phyloP scores from a whole-genome alignment of 371 early-diverging fungal species.

The Mortierella sp. region DNA sequence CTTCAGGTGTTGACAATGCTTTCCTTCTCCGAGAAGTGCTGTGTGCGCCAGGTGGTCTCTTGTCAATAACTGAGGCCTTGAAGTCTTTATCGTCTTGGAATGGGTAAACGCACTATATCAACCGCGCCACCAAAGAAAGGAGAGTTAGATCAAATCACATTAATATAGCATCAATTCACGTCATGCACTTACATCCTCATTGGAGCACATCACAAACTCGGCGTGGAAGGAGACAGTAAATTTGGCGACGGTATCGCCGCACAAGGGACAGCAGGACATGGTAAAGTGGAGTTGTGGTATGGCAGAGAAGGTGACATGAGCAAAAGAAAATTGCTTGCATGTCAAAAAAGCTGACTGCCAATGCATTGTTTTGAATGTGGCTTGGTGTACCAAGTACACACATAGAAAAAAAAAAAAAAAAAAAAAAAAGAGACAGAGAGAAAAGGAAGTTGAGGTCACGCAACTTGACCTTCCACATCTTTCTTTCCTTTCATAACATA shows the following conservation, averaged over 20 bases:
- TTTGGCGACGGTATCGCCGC: slow-evolving; percentile 14
- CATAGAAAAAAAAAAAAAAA: slow-evolving; percentile 1
- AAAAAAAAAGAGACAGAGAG: slow-evolving; percentile 2
- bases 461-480: slow-evolving; percentile 4
- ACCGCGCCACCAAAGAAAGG: slow-evolving; percentile 7
- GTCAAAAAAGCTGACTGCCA: slow-evolving; percentile 2
- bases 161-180: not conserved
- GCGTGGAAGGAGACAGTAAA: slow-evolving; percentile 17
- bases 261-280: slow-evolving; percentile 30
- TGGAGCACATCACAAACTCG: slow-evolving; percentile 35
- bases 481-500: slow-evolving; percentile 9
- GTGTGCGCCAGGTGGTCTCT: not conserved
- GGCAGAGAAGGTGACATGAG: not conserved
- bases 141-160: not conserved
- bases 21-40: slow-evolving; percentile 7
- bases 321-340: not conserved
- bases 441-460: not conserved
- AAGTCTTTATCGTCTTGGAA: slow-evolving; percentile 23
- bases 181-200: slow-evolving; percentile 27
- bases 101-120: slow-evolving; percentile 46
- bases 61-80: slow-evolving; percentile 8
- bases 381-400: slow-evolving; percentile 4
- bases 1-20: not conserved
- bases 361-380: slow-evolving; percentile 16
- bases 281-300: not conserved